Conservation (phyloP, 2,329 filamentous ascomycete genomes). For the Trichoderma breve region DNA sequence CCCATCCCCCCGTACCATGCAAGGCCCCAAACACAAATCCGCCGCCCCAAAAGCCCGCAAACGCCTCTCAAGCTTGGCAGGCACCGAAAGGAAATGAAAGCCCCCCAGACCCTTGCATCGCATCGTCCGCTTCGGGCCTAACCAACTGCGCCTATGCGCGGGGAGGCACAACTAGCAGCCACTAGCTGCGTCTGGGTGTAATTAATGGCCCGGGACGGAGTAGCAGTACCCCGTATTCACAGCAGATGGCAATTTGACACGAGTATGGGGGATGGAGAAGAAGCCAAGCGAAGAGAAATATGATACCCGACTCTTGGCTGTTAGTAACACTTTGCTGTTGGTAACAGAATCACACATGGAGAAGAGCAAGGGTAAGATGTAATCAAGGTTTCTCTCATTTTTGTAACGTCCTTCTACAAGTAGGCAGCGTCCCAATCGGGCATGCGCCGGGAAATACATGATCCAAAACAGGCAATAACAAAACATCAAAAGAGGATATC, state of each 20-base stretch:
- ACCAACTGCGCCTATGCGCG: slow-evolving; percentile 2
- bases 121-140: slow-evolving; percentile 14
- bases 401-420: slow-evolving; percentile 7
- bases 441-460: slow-evolving; percentile 1
- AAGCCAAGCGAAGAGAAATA: neutral
- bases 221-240: slow-evolving; percentile 13
- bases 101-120: neutral
- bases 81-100: slow-evolving; percentile 16
- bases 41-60: neutral
- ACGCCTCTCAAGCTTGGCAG: slow-evolving; percentile 10
- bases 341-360: neutral
- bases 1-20: neutral
- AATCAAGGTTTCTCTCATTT: neutral
- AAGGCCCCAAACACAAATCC: neutral
- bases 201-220: neutral
- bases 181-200: slow-evolving; percentile 8
- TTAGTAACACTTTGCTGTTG: neutral
- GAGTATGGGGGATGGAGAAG: neutral
- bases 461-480: neutral
- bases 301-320: neutral
- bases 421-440: neutral
- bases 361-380: neutral
- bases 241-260: neutral
- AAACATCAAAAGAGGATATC: slow-evolving; percentile 10
- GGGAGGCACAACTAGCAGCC: neutral